A percentile compares a stretch with the other conserved stretches of the same genome.
phyloP scores from a whole-genome alignment of 192 early-diverging fungal species.

The Phycomyces nitens region DNA sequence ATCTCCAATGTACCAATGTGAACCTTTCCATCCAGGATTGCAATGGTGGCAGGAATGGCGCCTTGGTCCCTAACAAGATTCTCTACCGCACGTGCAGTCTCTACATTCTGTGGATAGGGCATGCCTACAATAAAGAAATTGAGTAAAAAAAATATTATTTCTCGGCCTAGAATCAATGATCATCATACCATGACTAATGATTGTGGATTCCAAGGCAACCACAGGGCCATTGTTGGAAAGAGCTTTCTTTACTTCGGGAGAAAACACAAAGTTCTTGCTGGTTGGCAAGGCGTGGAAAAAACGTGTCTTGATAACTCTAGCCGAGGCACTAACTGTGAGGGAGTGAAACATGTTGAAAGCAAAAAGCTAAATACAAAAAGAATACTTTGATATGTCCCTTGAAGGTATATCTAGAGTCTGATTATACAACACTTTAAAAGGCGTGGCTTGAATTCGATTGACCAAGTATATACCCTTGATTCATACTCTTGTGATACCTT shows the following conservation, averaged over 20 bases:
- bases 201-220: slow-evolving; percentile 92
- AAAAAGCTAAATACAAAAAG: too few species aligned
- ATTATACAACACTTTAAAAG: too few species aligned
- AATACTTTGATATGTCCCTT: too few species aligned
- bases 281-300: slow-evolving; percentile 17
- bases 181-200: slow-evolving; percentile 81
- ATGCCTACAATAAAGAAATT: slow-evolving; percentile 48
- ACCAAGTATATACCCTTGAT: too few species aligned
- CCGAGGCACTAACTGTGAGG: background rate
- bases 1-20: slow-evolving; percentile 57
- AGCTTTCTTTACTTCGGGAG: slow-evolving; percentile 49
- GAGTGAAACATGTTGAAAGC: too few species aligned
- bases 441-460: too few species aligned
- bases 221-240: slow-evolving; percentile 63
- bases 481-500: too few species aligned
- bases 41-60: slow-evolving; percentile 85
- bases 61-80: slow-evolving; percentile 66
- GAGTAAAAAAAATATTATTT: background rate
- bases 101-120: slow-evolving; percentile 90
- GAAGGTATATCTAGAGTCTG: too few species aligned
- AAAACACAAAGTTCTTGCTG: slow-evolving; percentile 5
- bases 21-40: slow-evolving; percentile 80
- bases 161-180: background rate
- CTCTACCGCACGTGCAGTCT: slow-evolving; percentile 83
- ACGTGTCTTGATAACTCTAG: background rate